Base-by-base conservation (phyloP, 2,329 filamentous ascomycete species). In the Pyrenochaeta sp. region DNA sequence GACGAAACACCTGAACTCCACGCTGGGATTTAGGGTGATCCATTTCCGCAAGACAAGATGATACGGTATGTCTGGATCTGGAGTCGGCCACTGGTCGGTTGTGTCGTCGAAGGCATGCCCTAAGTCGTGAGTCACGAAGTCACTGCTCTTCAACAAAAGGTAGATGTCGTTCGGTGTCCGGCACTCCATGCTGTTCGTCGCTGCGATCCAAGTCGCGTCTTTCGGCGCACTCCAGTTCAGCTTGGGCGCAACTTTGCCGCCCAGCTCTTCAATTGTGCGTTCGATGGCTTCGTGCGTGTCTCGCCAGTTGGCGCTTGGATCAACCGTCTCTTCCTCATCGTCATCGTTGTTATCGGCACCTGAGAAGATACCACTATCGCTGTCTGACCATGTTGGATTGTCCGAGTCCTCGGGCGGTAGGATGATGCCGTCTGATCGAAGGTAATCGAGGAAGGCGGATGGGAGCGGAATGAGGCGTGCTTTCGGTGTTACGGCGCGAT, bases 181-280 rank as follows among this genome's bases (percentile, higher is more conserved):
- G 78, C 95, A 99, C 77, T 96, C 92, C 80, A 97, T 90, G 46
- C 91, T 96, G 78, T 99, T 99, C 78, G 84, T 94, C 75, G 86
- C 79, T 79, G 89, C 79, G 77, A 99, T 97, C 90, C 93, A 97
- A 24, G 91, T 92, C 8, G 95, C 95, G 74, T 99, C 95, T 77
- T 97, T 97, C 3, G 95, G 95, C 3, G 93, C 90, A 5, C 93
- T 97, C 95, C 95, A 99, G 81, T 98, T 98, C 46, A 99, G 82
- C 78, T 99, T 99, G 0, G 95, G 95, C 1, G 91, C 89, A 8
- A 97, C 93, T 59, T 89, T 88, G 58, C 94, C 94, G 15, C 92
- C 93, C 0, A 98, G 85, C 68, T 93, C 90, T 12, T 83, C 79
- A 61, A 99, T 97, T 42, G 86, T 91, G 25, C 86, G 82, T 74